Base-by-base conservation (phyloP, 768 basidiomycete genomes). In the Daedalea quercina region DNA sequence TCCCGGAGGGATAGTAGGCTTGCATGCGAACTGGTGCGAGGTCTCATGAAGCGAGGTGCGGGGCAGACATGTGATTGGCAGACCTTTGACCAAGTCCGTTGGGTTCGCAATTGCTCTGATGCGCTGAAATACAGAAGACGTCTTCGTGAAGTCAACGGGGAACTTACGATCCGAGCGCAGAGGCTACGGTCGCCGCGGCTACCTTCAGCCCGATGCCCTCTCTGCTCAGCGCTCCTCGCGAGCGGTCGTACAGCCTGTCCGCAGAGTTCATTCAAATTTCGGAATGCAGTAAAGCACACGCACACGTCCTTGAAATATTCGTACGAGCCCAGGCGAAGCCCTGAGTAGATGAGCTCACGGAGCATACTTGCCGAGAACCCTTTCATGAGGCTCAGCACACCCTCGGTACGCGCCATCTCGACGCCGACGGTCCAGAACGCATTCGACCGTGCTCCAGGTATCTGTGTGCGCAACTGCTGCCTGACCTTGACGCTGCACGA, bases 231-330 rank as follows among this genome's bases (percentile, higher is more conserved):
- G 61, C 52, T 3, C 67, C 69, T 13, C 57, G 56, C 2, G 63
- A 57, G 2, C 51, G 51, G 8, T 40, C 55, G 31, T 64, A 51
- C 15, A 70, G 49, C 33, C 68, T 69, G 41, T 9, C 3, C 25
- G 26, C 6, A 23, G 19, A 22, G 22, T 26, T 41, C 15, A 51
- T 40, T 9, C 8, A 15, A 17, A 15, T 3, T 2, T 17, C 1
- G 33, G 3, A 40, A 26, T 33, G 20, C 22, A 43, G 11, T 20
- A n/a, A n/a, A n/a, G 26, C 11, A 25, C 9, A 59, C 67, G 23
- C 28, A 70, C 68, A 55, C 58, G 56, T 69, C 68, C 54, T 71
- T 71, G 65, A 70, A 71, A 57, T 57, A 67, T 56, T 71, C 70
- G 54, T 71, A 71, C 26, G 69, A 62, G 20, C 70, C 70, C 35